These are phyloP conservation scores for Porcisia hertigi DNA, from an alignment of 208 protist species.

Conservation along the genomic window DNA sequence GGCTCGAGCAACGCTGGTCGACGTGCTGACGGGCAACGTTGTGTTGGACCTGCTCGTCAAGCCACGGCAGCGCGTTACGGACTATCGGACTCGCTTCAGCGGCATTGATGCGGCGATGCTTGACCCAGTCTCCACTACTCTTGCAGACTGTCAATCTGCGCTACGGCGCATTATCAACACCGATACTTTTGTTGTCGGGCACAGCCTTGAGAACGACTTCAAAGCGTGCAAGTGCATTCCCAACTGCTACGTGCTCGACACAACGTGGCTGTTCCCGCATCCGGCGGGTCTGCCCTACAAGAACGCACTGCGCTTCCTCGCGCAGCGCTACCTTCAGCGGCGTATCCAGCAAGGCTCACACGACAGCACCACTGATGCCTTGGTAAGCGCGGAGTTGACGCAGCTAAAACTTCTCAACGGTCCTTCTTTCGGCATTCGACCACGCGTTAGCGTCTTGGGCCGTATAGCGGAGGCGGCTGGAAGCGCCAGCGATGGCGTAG, in stretches of 20 bases:
- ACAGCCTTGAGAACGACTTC: slow-evolving; percentile 95
- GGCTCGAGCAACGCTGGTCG: slow-evolving; percentile 83
- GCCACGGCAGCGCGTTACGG: slow-evolving; percentile 61
- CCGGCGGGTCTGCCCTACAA: slow-evolving; percentile 80
- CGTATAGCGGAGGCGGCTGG: slow-evolving; percentile 44
- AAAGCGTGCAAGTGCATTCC: slow-evolving; percentile 85
- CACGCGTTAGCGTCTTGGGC: slow-evolving; percentile 61
- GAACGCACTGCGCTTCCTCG: slow-evolving; percentile 82
- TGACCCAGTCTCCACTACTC: slow-evolving; percentile 55
- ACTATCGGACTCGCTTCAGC: slow-evolving; percentile 92
- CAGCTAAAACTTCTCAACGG: slow-evolving; percentile 85
- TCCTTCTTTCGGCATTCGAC: slow-evolving; percentile 65
- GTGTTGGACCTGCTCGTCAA: slow-evolving; percentile 91
- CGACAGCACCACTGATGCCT: slow-evolving; percentile 85
- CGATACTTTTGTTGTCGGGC: slow-evolving; percentile 90
- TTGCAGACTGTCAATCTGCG: slow-evolving; percentile 74
- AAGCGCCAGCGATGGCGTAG: neutral
- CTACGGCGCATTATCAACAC: slow-evolving; percentile 58
- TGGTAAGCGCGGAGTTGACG: slow-evolving; percentile 77
- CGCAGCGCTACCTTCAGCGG: slow-evolving; percentile 71
- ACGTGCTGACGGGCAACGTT: slow-evolving; percentile 56
- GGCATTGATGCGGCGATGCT: slow-evolving; percentile 88
- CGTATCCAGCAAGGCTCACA: slow-evolving; percentile 88
- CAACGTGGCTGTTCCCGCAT: slow-evolving; percentile 91
- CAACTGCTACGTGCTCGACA: slow-evolving; percentile 86